Evolutionary conservation across 1,284 basidiomycete species (phyloP), one percentile per base, ranked within the genome.

Genomic region (Rhodotorula sp.): DNA sequence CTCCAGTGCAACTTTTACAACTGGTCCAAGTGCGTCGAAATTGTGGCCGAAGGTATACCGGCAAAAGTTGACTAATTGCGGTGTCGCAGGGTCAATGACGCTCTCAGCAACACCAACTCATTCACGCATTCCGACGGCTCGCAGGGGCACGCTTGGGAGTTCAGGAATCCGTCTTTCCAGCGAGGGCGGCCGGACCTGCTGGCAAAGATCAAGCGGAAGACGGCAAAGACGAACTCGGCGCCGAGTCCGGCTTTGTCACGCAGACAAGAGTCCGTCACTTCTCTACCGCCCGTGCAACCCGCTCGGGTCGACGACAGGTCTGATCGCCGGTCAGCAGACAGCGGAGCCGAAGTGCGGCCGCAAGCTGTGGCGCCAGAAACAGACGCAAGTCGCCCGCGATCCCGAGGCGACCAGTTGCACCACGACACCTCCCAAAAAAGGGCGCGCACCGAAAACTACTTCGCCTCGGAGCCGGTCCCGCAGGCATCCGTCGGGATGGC

Each of bases 161-260:
- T 83, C 67, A 79, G 81, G 33, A 82, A 83, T 67, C 77, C 79
- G 1, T 75, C 79, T 14, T 83, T 83, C 71, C 80, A 80, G 6
- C 78, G 80, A 14, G 82, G 80, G 20, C 79, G 82, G 55, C 80
- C 81, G 12, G 79, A 80, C 29, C 75, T 82, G 5, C 77, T 83
- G 14, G 75, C 79, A 4, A 74, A 74, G 30, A 82, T 83, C 76
- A 82, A 81, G 72, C 74, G 81, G 78, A 72, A 79, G 77, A 66
- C 80, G 73, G 63, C 80, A 73, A 69, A 80, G 57, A 22, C 64
- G 20, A 45, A 4, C 49, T 8, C 58, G n/a, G 62, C 62, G 29
- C 24, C 37, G 42, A 45, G 22, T 29, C 37, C 57, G 17, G 57
- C 57, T 14, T 37, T 29, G n/a, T 26, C 62, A 17, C 59, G 59